Percentiles rank a stretch among this genome's conserved stretches.
These are phyloP conservation scores for Ilyonectria destructans DNA, from an alignment of 2,329 filamentous ascomycete species.

Conservation along the genomic window DNA sequence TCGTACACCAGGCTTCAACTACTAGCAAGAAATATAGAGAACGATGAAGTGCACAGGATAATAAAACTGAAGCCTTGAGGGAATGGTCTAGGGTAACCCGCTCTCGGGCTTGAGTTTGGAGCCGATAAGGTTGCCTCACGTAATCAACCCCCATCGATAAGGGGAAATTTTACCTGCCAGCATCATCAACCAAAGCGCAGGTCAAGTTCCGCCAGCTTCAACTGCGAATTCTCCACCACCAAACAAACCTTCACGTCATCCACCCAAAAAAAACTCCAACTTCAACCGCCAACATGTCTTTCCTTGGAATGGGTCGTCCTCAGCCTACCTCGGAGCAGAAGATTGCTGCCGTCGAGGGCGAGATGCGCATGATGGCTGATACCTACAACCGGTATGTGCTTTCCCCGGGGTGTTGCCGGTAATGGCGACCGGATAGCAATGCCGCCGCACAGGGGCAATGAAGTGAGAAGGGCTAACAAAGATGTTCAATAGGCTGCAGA, in stretches of 20 bases:
- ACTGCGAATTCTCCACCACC: slow-evolving; percentile 26
- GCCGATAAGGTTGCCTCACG: slow-evolving; percentile 38
- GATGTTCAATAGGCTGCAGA: slow-evolving; percentile 76
- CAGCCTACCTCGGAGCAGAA: slow-evolving; percentile 97
- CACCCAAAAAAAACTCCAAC: background rate
- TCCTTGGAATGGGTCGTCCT: slow-evolving; percentile 71
- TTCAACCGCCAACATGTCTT: slow-evolving; percentile 58
- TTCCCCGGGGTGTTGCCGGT: background rate
- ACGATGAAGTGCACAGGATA: background rate
- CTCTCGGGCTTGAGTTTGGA: background rate
- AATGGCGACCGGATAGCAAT: background rate
- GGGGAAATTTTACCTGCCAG: slow-evolving; percentile 46
- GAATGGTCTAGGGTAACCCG: slow-evolving; percentile 39
- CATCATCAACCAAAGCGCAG: slow-evolving; percentile 28
- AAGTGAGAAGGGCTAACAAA: slow-evolving; percentile 1
- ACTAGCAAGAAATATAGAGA: background rate
- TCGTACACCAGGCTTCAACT: too few relatives aligned
- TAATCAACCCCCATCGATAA: slow-evolving; percentile 47
- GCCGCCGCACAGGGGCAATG: background rate
- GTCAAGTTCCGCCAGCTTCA: slow-evolving; percentile 32
- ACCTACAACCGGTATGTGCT: slow-evolving; percentile 92
- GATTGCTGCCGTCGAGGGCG: slow-evolving; percentile 95
- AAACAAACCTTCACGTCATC: slow-evolving; percentile 16
- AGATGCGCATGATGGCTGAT: slow-evolving; percentile 97
- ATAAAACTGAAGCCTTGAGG: background rate